Evolutionary conservation across 2,329 filamentous ascomycete species (phyloP).

Genomic region (Trichoderma sp.): DNA sequence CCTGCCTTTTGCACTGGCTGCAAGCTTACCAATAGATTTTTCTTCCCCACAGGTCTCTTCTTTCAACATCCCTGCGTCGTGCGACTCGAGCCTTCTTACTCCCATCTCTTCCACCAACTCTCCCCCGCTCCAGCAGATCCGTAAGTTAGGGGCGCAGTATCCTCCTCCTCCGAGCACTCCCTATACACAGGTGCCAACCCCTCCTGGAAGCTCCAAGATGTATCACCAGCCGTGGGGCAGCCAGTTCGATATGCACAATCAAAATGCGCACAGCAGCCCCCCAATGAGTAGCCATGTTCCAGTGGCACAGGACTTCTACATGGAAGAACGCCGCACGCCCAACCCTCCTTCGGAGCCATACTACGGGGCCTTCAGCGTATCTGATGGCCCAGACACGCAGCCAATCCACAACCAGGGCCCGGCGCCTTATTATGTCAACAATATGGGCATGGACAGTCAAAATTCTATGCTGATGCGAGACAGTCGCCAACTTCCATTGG

Average conservation of each 20-base stretch:
- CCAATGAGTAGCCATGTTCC: slow-evolving; percentile 49
- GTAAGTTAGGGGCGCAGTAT: slow-evolving; percentile 49
- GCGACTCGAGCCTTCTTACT: slow-evolving; percentile 53
- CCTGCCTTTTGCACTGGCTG: not conserved
- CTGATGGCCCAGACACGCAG: slow-evolving; percentile 38
- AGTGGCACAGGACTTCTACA: slow-evolving; percentile 45
- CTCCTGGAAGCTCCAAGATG: slow-evolving; percentile 53
- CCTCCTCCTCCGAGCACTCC: slow-evolving; percentile 43
- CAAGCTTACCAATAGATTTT: slow-evolving; percentile 15
- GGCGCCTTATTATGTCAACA: slow-evolving; percentile 38
- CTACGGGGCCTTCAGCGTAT: slow-evolving; percentile 45
- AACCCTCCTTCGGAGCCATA: slow-evolving; percentile 43
- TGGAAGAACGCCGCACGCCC: slow-evolving; percentile 46
- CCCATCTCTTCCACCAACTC: slow-evolving; percentile 56
- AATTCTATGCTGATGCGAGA: slow-evolving; percentile 36
- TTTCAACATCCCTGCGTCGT: slow-evolving; percentile 43
- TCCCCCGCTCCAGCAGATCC: slow-evolving; percentile 51
- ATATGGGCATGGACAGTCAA: slow-evolving; percentile 37
- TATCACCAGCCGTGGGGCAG: slow-evolving; percentile 46
- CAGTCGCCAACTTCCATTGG: slow-evolving; percentile 33
- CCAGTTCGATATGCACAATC: slow-evolving; percentile 48
- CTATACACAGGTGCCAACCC: slow-evolving; percentile 51
- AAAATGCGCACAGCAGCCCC: slow-evolving; percentile 50
- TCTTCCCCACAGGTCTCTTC: slow-evolving; percentile 35
- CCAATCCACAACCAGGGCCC: slow-evolving; percentile 33